Percentiles rank a stretch among this genome's conserved stretches.
Evolutionary conservation across 2,329 filamentous ascomycete species (phyloP).

Genomic region (Colletotrichum sp.): DNA sequence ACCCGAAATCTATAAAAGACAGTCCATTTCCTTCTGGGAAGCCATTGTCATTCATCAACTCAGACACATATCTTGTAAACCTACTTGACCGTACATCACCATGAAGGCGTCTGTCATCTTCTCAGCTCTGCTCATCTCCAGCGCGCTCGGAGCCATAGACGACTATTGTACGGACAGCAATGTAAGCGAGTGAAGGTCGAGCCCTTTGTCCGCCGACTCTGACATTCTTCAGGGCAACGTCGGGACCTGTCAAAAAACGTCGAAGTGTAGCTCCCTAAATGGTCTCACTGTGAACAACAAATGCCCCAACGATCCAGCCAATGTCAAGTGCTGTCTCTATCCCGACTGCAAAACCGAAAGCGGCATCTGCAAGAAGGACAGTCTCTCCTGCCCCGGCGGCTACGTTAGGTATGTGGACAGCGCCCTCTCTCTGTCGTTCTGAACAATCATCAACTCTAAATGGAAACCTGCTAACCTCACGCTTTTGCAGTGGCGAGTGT

Average conservation of each 20-base stretch:
- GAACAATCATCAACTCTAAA: background rate
- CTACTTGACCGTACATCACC: background rate
- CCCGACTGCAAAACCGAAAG: constrained; percentile 9
- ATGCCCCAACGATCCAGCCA: constrained; percentile 10
- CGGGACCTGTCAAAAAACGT: constrained; percentile 13
- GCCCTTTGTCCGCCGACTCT: background rate
- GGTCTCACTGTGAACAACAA: constrained; percentile 4
- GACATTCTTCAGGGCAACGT: background rate
- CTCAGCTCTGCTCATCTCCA: background rate
- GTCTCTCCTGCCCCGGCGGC: constrained; percentile 3
- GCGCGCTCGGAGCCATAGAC: constrained; percentile 1
- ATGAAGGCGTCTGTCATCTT: constrained; percentile 3
- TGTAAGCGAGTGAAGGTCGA: background rate
- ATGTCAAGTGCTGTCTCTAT: constrained; percentile 18
- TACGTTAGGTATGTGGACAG: background rate
- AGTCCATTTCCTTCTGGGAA: background rate
- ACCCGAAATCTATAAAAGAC: background rate
- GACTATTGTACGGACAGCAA: constrained; percentile 11
- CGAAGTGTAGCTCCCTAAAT: constrained; percentile 6
- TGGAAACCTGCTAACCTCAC: background rate
- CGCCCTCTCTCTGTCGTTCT: background rate
- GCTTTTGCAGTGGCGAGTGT: background rate
- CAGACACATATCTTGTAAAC: background rate
- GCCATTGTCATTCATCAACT: background rate
- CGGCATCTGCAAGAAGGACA: constrained; percentile 9